A percentile compares a stretch with the other conserved stretches of the same genome.
Evolutionary conservation across 2,329 filamentous ascomycete species (phyloP).

Genomic region (Paecilomyces niveus): DNA sequence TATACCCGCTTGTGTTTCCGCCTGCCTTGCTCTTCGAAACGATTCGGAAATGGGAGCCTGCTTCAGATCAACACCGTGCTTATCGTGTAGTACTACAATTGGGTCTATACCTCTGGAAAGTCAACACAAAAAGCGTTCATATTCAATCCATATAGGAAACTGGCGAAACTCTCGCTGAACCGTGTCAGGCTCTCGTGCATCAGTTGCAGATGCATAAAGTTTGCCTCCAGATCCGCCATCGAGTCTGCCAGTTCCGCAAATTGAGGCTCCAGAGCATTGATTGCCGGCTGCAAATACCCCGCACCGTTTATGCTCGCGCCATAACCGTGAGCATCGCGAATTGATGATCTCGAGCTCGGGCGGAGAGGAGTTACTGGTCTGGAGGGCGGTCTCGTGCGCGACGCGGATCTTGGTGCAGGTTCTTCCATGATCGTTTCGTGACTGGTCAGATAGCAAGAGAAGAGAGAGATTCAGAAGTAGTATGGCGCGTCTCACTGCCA

Average conservation of each 20-base stretch:
- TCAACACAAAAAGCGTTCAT: slow-evolving; percentile 99
- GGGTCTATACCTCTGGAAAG: slow-evolving; percentile 69
- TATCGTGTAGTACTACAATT: neutral
- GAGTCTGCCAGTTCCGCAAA: slow-evolving; percentile 91
- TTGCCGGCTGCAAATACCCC: slow-evolving; percentile 49
- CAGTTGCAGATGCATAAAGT: slow-evolving; percentile 93
- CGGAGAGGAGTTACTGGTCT: slow-evolving; percentile 88
- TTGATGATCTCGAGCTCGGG: slow-evolving; percentile 79
- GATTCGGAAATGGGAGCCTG: slow-evolving; percentile 79
- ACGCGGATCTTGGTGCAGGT: slow-evolving; percentile 44
- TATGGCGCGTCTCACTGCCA: too few species aligned
- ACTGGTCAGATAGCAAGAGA: neutral
- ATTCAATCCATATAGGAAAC: slow-evolving; percentile 90
- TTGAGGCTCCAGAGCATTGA: slow-evolving; percentile 77
- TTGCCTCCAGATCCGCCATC: slow-evolving; percentile 92
- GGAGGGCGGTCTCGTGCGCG: slow-evolving; percentile 56
- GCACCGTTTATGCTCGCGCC: slow-evolving; percentile 23
- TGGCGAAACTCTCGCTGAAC: slow-evolving; percentile 93
- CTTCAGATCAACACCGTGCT: neutral
- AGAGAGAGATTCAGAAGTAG: neutral
- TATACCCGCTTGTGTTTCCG: slow-evolving; percentile 45
- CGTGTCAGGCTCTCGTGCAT: slow-evolving; percentile 92
- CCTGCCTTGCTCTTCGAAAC: slow-evolving; percentile 60
- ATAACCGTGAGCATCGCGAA: slow-evolving; percentile 66
- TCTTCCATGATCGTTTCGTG: slow-evolving; percentile 19